Evolutionary conservation across 2,329 filamentous ascomycete genomes (phyloP).

Genomic region (Phaeoacremonium minimum): DNA sequence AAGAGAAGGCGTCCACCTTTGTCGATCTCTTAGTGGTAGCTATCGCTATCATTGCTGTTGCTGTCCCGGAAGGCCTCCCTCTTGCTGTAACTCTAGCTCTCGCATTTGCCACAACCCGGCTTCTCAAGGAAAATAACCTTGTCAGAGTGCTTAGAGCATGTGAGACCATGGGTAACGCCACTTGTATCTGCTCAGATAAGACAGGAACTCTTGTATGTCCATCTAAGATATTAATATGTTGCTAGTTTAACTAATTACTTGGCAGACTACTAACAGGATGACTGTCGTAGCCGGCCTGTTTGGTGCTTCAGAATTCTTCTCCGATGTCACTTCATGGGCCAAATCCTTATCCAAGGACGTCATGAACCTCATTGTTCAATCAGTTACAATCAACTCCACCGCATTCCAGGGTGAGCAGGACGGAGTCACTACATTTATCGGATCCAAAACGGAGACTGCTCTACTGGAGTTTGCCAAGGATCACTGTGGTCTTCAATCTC

Average conservation of each 20-base stretch:
- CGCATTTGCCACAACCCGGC: slow-evolving; percentile 65
- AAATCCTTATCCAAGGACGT: slow-evolving; percentile 16
- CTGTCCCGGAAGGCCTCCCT: slow-evolving; percentile 62
- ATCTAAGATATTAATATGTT: too few relatives aligned
- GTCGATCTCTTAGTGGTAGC: slow-evolving; percentile 59
- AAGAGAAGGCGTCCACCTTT: slow-evolving; percentile 56
- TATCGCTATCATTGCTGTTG: slow-evolving; percentile 64
- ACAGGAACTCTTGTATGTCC: slow-evolving; percentile 72
- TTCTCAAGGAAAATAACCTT: slow-evolving; percentile 68
- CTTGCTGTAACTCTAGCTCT: slow-evolving; percentile 65
- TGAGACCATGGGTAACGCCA: slow-evolving; percentile 70
- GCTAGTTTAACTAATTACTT: too few relatives aligned
- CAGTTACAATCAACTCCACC: slow-evolving; percentile 51
- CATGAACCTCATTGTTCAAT: slow-evolving; percentile 31
- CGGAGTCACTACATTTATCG: slow-evolving; percentile 39
- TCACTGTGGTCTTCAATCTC: slow-evolving; percentile 40
- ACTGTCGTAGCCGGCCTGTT: slow-evolving; percentile 69
- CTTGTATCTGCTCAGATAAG: slow-evolving; percentile 76
- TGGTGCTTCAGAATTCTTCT: slow-evolving; percentile 37
- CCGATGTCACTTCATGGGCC: slow-evolving; percentile 20
- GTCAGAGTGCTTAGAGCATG: slow-evolving; percentile 65
- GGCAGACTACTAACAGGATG: slow-evolving; percentile 73
- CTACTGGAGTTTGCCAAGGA: slow-evolving; percentile 44
- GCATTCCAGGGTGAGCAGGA: slow-evolving; percentile 48
- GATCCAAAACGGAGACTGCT: slow-evolving; percentile 53